phyloP scores from a whole-genome alignment of 2,329 filamentous ascomycete species.

The Neofusicoccum laricinum region DNA sequence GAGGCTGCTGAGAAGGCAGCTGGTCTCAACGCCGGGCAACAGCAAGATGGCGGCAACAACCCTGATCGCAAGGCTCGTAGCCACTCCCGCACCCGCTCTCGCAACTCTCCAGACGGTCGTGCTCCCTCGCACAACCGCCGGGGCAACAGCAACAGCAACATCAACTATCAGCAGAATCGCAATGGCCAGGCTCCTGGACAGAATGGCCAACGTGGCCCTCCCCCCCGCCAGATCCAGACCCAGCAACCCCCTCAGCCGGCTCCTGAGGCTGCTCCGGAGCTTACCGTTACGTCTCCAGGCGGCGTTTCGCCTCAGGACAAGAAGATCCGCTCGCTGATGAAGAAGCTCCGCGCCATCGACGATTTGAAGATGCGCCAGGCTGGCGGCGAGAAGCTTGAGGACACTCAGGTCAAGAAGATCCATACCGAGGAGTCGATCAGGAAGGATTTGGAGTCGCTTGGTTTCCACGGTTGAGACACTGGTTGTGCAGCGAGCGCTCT shows the following conservation, averaged over 20 bases:
- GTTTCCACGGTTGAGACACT: slow-evolving; percentile 28
- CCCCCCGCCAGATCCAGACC: slow-evolving; percentile 30
- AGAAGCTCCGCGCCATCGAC: slow-evolving; percentile 97
- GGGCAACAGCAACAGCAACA: not conserved
- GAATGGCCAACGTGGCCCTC: slow-evolving; percentile 18
- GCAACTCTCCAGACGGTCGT: slow-evolving; percentile 17
- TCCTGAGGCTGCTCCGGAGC: slow-evolving; percentile 36
- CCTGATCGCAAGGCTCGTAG: slow-evolving; percentile 62
- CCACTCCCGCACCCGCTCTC: slow-evolving; percentile 53
- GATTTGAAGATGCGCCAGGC: slow-evolving; percentile 96
- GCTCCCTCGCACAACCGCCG: slow-evolving; percentile 12
- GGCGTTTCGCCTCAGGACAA: slow-evolving; percentile 76
- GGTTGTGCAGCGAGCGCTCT: not conserved
- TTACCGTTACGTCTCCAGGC: slow-evolving; percentile 54
- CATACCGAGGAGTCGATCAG: slow-evolving; percentile 79
- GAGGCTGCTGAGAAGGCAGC: slow-evolving; percentile 61
- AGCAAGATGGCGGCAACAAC: slow-evolving; percentile 46
- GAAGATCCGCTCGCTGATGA: slow-evolving; percentile 88
- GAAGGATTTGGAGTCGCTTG: slow-evolving; percentile 72
- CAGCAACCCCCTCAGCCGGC: slow-evolving; percentile 19
- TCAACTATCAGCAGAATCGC: not conserved
- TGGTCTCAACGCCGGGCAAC: slow-evolving; percentile 30
- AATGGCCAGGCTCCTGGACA: not conserved
- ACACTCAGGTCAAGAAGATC: slow-evolving; percentile 99
- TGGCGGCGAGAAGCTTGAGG: slow-evolving; percentile 92